phyloP scores from a whole-genome alignment of 148 eudicot genomes.

The Arbutus unedo region DNA sequence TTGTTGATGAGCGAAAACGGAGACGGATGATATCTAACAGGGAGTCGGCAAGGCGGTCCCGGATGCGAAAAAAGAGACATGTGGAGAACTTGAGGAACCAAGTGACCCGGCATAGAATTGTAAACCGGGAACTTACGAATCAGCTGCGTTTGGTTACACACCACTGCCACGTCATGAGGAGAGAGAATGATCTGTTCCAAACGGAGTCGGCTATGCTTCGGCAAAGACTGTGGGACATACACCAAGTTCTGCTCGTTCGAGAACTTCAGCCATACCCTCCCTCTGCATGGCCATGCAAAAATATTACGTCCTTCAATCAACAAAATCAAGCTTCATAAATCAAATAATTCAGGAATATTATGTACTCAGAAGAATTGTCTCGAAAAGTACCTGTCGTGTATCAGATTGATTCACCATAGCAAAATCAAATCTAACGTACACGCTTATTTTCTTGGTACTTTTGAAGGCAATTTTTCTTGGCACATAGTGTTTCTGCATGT shows the following conservation, averaged over 20 bases:
- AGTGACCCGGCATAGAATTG: constrained; percentile 31
- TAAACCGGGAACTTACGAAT: constrained; percentile 40
- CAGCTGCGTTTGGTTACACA: constrained; percentile 31
- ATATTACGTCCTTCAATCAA: constrained; percentile 16
- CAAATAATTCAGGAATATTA: neutral
- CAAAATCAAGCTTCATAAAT: constrained; percentile 18
- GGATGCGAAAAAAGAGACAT: constrained; percentile 55
- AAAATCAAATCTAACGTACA: neutral
- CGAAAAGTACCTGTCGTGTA: no score
- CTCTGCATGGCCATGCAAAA: constrained; percentile 26
- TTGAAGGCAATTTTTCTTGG: no score
- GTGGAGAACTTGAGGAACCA: constrained; percentile 44
- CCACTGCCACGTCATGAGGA: constrained; percentile 25
- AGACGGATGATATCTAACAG: constrained; percentile 56
- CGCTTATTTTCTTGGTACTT: neutral
- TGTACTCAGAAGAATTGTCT: neutral
- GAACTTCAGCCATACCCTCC: constrained; percentile 27
- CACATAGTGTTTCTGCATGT: neutral
- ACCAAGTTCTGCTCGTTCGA: constrained; percentile 34
- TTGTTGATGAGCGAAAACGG: constrained; percentile 45
- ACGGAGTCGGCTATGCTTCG: constrained; percentile 36
- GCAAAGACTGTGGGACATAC: constrained; percentile 32
- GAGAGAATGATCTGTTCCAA: constrained; percentile 35
- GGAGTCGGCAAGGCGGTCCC: constrained; percentile 57
- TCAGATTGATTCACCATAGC: no score